A percentile compares a stretch with the other conserved stretches of the same genome.
Conservation (phyloP, 2,329 filamentous ascomycete species). For the Fusarium oligoseptatum region DNA sequence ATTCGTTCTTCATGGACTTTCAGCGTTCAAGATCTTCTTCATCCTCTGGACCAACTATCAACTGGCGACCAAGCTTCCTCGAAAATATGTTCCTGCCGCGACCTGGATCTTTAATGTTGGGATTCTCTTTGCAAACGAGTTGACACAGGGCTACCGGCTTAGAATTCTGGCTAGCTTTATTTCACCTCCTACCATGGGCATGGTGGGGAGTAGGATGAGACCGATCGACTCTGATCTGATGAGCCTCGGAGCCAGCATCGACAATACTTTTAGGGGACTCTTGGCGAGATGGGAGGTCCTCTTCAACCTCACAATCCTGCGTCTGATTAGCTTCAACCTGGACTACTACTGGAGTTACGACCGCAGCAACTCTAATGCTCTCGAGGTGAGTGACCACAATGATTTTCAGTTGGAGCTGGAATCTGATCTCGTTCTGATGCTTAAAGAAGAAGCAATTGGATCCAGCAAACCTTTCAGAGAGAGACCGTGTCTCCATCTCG, state of each 20-base stretch:
- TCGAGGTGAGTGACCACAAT: constrained; percentile 79
- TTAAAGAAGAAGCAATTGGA: constrained; percentile 98
- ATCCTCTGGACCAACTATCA: constrained; percentile 88
- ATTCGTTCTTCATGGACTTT: constrained; percentile 84
- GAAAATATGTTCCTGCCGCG: constrained; percentile 75
- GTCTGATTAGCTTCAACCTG: constrained; percentile 95
- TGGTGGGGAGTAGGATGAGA: constrained; percentile 41
- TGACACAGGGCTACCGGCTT: constrained; percentile 82
- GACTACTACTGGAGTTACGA: constrained; percentile 95
- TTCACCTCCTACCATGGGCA: constrained; percentile 50
- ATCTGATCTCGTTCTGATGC: constrained; percentile 66
- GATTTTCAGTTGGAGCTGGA: constrained; percentile 15
- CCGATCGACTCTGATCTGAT: constrained; percentile 59
- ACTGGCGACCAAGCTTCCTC: constrained; percentile 79
- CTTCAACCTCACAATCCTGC: constrained; percentile 94
- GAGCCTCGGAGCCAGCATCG: constrained; percentile 78
- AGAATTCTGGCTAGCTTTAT: constrained; percentile 70
- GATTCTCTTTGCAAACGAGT: constrained; percentile 90
- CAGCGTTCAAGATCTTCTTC: constrained; percentile 81
- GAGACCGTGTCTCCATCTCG: constrained; percentile 84
- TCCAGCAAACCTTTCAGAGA: constrained; percentile 86
- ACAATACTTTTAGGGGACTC: constrained; percentile 81
- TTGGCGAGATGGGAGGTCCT: constrained; percentile 94
- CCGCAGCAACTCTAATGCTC: constrained; percentile 70
- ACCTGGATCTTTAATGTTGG: constrained; percentile 94